Evolutionary conservation across 2,329 filamentous ascomycete species (phyloP).

Genomic region (Fusarium napiforme): DNA sequence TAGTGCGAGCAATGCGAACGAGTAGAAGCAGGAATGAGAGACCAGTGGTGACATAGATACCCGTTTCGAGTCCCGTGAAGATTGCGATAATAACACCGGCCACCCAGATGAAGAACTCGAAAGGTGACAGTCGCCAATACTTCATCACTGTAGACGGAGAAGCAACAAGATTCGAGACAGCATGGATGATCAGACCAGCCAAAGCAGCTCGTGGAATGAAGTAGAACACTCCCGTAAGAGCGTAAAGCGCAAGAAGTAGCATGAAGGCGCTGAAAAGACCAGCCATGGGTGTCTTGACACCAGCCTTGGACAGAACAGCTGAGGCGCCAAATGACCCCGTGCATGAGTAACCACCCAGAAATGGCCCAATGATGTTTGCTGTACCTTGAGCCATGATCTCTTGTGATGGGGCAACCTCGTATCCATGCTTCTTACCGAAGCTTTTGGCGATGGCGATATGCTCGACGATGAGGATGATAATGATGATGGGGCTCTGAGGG

Average conservation of each 20-base stretch:
- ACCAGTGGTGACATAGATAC: constrained; percentile 61
- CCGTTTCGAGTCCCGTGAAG: constrained; percentile 61
- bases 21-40: constrained; percentile 57
- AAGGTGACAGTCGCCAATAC: constrained; percentile 80
- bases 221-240: constrained; percentile 80
- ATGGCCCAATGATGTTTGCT: constrained; percentile 79
- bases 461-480: constrained; percentile 83
- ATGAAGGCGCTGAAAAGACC: constrained; percentile 82
- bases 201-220: constrained; percentile 80
- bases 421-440: constrained; percentile 82
- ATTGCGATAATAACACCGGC: constrained; percentile 71
- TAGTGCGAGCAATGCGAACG: constrained; percentile 57
- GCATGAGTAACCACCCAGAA: constrained; percentile 68
- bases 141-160: constrained; percentile 79
- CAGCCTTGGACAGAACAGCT: constrained; percentile 86
- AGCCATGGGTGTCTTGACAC: constrained; percentile 81
- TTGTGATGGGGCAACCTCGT: constrained; percentile 81
- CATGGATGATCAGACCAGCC: constrained; percentile 84
- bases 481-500: constrained; percentile 73
- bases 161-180: constrained; percentile 80
- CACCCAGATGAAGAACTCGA: constrained; percentile 81
- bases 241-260: constrained; percentile 81
- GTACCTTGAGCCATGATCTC: constrained; percentile 83
- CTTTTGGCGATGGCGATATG: constrained; percentile 88
- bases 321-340: constrained; percentile 70